phyloP scores from a whole-genome alignment of 2,329 filamentous ascomycete species.

The Aspergillus quadrilineatus region DNA sequence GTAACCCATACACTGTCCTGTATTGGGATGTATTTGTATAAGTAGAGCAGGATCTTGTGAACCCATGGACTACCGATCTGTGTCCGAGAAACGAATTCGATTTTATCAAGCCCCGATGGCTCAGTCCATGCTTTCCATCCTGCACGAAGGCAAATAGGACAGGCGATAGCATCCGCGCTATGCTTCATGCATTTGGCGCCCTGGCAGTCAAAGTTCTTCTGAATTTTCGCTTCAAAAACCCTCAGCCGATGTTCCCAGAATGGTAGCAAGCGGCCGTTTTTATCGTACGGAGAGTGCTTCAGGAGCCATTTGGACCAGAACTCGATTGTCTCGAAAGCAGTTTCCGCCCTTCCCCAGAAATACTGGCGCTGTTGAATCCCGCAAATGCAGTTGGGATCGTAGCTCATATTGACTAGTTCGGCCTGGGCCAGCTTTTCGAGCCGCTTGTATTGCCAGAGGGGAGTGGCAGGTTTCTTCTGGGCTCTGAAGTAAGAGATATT shows the following conservation, averaged over 20 bases:
- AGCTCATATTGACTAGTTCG: constrained; percentile 14
- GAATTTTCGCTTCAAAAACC: not conserved
- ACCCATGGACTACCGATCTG: constrained; percentile 7
- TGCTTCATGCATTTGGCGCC: not conserved
- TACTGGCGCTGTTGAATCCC: constrained; percentile 10
- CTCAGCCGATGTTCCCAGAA: constrained; percentile 17
- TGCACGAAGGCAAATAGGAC: constrained; percentile 15
- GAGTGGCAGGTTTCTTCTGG: not conserved
- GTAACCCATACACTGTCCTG: not conserved
- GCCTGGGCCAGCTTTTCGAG: constrained; percentile 15
- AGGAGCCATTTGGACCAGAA: constrained; percentile 18
- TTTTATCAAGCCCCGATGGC: constrained; percentile 3
- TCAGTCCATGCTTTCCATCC: constrained; percentile 18
- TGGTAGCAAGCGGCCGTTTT: constrained; percentile 8
- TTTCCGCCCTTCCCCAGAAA: constrained; percentile 8
- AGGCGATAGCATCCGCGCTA: not conserved
- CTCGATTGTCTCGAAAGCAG: constrained; percentile 10
- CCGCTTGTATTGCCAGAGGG: constrained; percentile 13
- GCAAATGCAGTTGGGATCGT: constrained; percentile 10
- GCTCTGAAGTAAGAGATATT: constrained; percentile 1
- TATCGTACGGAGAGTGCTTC: constrained; percentile 11
- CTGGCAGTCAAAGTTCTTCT: constrained; percentile 8
- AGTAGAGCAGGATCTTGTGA: constrained; percentile 7
- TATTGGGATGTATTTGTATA: constrained; percentile 8
- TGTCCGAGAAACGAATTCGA: constrained; percentile 7